Percentiles rank a stretch among this genome's conserved stretches.
Evolutionary conservation across 805 yeast species (phyloP).

Genomic region (Nakazawaea pomicola): DNA sequence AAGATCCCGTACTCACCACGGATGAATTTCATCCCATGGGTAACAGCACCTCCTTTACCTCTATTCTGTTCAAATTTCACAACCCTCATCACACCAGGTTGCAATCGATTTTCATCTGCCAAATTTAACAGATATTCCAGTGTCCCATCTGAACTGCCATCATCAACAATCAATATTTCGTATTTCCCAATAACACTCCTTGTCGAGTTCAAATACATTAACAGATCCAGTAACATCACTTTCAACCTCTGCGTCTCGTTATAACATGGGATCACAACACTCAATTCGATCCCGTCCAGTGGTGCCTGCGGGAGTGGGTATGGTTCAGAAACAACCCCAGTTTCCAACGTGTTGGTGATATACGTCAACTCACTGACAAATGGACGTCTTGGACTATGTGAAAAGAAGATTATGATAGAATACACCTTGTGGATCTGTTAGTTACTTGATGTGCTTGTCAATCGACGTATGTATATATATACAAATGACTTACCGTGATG

Average conservation of each 20-base stretch:
- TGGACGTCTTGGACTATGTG: constrained; percentile 62
- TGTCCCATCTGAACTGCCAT: constrained; percentile 84
- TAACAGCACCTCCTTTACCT: constrained; percentile 96
- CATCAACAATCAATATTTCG: constrained; percentile 88
- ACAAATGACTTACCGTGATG: not conserved
- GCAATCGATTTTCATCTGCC: constrained; percentile 42
- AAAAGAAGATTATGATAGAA: constrained; percentile 37
- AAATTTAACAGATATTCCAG: constrained; percentile 64
- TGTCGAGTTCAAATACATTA: constrained; percentile 43
- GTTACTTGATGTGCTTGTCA: too few relatives aligned
- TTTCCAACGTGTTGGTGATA: constrained; percentile 41
- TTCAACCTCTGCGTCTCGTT: constrained; percentile 76
- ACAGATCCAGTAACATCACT: constrained; percentile 66
- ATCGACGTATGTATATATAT: too few relatives aligned
- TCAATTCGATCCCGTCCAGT: constrained; percentile 44
- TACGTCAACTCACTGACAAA: constrained; percentile 48
- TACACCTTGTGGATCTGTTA: constrained; percentile 26
- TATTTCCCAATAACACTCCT: constrained; percentile 37
- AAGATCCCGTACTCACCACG: constrained; percentile 74
- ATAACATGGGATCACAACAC: constrained; percentile 90
- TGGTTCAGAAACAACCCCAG: constrained; percentile 28
- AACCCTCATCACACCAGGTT: constrained; percentile 63
- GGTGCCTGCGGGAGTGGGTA: constrained; percentile 22
- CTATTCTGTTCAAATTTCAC: constrained; percentile 69
- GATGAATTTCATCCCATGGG: constrained; percentile 79